Evolutionary conservation across 768 basidiomycete species (phyloP).

Genomic region (Boletellus ananiceps): DNA sequence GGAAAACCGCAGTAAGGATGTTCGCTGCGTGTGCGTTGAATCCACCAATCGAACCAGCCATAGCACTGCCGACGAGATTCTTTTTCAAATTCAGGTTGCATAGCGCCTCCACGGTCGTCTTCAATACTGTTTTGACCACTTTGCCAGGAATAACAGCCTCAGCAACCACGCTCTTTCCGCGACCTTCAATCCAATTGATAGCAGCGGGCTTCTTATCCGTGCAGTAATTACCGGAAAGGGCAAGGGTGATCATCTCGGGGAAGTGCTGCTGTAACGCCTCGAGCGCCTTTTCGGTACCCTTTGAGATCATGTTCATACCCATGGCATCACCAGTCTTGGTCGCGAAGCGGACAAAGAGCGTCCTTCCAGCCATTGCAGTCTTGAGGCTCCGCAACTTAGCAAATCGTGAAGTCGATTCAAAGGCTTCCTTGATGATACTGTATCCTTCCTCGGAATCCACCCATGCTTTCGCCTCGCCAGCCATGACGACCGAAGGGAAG

Average conservation of each 20-base stretch:
- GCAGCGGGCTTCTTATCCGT: constrained; percentile 99
- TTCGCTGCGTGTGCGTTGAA: constrained; percentile 99
- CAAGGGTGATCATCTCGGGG: constrained; percentile 87
- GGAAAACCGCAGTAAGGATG: constrained; percentile 90
- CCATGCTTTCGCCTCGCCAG: constrained; percentile 85
- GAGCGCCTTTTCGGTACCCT: constrained; percentile 94
- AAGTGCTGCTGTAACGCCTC: constrained; percentile 72
- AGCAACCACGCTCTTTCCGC: constrained; percentile 96
- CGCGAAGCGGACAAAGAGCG: constrained; percentile 88
- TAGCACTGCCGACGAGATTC: constrained; percentile 94
- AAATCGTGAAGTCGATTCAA: constrained; percentile 93
- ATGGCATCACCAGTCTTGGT: constrained; percentile 97
- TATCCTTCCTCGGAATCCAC: constrained; percentile 81
- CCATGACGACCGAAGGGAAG: constrained; percentile 76
- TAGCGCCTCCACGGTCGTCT: constrained; percentile 88
- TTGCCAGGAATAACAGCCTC: constrained; percentile 91
- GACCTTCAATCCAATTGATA: constrained; percentile 99
- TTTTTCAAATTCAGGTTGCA: constrained; percentile 95
- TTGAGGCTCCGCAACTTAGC: constrained; percentile 83
- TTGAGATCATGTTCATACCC: constrained; percentile 99
- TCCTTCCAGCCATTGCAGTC: constrained; percentile 88
- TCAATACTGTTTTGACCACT: constrained; percentile 84
- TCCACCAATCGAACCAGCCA: constrained; percentile 97
- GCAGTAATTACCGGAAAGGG: constrained; percentile 96
- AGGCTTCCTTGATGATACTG: constrained; percentile 69